These are phyloP conservation scores for Dianthus caryophyllus DNA, from an alignment of 148 eudicot genomes.

Conservation along the genomic window DNA sequence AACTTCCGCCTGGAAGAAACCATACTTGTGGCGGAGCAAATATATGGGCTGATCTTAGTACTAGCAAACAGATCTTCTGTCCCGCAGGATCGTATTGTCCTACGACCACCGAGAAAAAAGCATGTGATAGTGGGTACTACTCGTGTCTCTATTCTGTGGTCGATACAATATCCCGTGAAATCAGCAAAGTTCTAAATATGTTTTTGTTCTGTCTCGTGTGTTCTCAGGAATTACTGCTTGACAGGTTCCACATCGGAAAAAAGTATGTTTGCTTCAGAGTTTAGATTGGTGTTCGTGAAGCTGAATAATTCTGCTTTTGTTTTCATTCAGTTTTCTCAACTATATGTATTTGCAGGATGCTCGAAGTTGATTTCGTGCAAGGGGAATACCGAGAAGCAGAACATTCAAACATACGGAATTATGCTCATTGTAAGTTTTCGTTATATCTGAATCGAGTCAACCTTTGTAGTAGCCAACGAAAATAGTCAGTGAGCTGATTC, in stretches of 20 bases:
- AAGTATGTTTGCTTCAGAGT: constrained; percentile 45
- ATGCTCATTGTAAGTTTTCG: constrained; percentile 71
- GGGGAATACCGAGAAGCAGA: constrained; percentile 49
- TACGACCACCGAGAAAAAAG: constrained; percentile 37
- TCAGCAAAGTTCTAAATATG: constrained; percentile 9
- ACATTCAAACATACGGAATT: constrained; percentile 77
- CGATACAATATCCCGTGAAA: not conserved
- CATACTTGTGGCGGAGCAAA: constrained; percentile 97
- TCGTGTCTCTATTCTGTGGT: constrained; percentile 8
- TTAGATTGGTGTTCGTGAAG: not conserved
- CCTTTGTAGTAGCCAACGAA: not conserved
- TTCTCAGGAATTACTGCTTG: constrained; percentile 78
- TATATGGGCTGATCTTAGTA: constrained; percentile 66
- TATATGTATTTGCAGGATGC: constrained; percentile 51
- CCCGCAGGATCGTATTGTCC: constrained; percentile 90
- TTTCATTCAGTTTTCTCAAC: not conserved
- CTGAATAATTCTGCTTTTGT: not conserved
- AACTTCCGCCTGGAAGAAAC: constrained; percentile 54
- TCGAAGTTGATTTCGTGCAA: constrained; percentile 73
- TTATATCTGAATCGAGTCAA: not conserved
- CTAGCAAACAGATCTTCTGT: constrained; percentile 58
- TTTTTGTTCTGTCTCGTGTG: constrained; percentile 14
- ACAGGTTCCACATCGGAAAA: constrained; percentile 62
- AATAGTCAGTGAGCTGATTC: not conserved
- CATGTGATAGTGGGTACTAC: constrained; percentile 72